Evolutionary conservation across 2,329 filamentous ascomycete genomes (phyloP), one percentile per base, ranked within the genome.

Genomic region (Didymella lethalis): DNA sequence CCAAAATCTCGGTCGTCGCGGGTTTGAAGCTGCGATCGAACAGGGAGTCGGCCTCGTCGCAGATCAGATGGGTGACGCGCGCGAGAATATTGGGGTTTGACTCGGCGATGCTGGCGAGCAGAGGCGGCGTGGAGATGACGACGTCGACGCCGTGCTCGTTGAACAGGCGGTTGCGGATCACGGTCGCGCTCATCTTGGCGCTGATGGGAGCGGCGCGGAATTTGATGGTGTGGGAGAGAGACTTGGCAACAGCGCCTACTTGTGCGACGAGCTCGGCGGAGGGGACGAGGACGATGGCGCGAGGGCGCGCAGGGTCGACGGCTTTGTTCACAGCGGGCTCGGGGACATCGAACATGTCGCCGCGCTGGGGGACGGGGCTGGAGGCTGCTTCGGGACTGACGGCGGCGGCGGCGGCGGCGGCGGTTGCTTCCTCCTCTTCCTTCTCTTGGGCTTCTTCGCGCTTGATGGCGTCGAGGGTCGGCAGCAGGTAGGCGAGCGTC

Each of bases 41-140:
- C 10, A 99, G 86, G 4, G 93, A 97, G 78, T 99, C 95, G 1
- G 96, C 96, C 81, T 99, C 96, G 74, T 99, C 96, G 48, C 97
- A 84, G 59, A 99, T 85, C 11, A 99, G 84, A 74, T 98, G 92
- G 1, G 87, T 88, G 58, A 98, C 93, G 12, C 92, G 90, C n/a
- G 92, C 93, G 34, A 99, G 86, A 61, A 99, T 88, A 70, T 97
- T 94, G 11, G 95, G 95, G 65, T 97, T 93, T 20, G 88, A 89
- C 65, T 96, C 88, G 12, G 92, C 92, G 71, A 99, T 95, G 61
- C 91, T 93, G 55, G 90, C 85, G 38, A 99, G 85, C 11, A 99
- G 84, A 72, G 97, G 93, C 4, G 95, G 96, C 0, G 95, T 99
- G 16, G 91, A 85, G 59, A 98, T 84, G 8, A 98, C 80, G 46